phyloP scores from a whole-genome alignment of 768 basidiomycete genomes.

The Strobilomyces echinocephalus region DNA sequence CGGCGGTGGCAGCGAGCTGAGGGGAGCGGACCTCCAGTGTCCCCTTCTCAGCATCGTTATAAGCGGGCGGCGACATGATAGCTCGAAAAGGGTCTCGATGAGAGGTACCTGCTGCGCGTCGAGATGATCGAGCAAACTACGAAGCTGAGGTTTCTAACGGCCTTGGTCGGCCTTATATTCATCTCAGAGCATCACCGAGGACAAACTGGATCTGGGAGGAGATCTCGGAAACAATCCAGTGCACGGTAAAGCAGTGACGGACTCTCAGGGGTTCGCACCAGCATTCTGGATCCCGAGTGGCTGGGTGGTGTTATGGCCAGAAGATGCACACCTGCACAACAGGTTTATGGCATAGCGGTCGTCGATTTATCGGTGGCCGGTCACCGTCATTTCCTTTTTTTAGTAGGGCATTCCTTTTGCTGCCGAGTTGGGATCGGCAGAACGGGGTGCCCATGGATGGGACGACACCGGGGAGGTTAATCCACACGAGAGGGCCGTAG shows the following conservation, averaged over 20 bases:
- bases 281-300: conserved; percentile 12
- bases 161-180: conserved; percentile 23
- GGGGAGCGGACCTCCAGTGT: conserved; percentile 42
- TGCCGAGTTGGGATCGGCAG: not conserved
- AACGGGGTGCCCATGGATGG: not conserved
- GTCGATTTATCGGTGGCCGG: conserved; percentile 10
- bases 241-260: not conserved
- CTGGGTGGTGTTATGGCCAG: conserved; percentile 3
- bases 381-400: conserved; percentile 4
- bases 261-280: conserved; percentile 14
- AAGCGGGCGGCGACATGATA: conserved; percentile 42
- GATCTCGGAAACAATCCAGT: conserved; percentile 19
- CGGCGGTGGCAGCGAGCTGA: conserved; percentile 24
- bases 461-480: not conserved
- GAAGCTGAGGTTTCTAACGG: not conserved
- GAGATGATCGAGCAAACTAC: conserved; percentile 2
- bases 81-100: conserved; percentile 5
- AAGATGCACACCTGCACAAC: not conserved
- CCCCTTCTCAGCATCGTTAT: conserved; percentile 58
- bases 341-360: conserved; percentile 6
- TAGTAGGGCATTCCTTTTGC: not conserved
- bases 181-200: not conserved
- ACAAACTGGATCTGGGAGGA: conserved; percentile 10
- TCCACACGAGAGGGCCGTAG: not conserved
- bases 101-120: conserved; percentile 11